Conservation (phyloP, 164 flowering plant genomes). For the Stephania yunnanensis region DNA sequence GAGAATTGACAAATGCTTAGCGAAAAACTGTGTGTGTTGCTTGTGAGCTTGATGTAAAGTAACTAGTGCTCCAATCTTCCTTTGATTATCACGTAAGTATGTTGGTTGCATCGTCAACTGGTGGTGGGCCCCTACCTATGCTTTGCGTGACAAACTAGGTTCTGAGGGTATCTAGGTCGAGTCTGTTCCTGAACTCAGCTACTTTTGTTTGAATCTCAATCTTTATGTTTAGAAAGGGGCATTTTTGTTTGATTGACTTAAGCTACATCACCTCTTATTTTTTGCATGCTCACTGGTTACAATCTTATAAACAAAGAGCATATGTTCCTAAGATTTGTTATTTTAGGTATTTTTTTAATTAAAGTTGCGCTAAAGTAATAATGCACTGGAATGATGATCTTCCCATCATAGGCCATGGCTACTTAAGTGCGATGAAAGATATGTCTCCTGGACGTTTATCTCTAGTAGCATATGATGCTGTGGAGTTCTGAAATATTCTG, state of each 20-base stretch:
- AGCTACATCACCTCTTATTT: too few species aligned
- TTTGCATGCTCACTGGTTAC: background rate
- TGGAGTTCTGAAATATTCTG: background rate
- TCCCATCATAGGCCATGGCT: too few species aligned
- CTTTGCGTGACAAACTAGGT: background rate
- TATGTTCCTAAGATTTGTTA: too few species aligned
- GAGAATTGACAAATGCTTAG: background rate
- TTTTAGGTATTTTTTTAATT: too few species aligned
- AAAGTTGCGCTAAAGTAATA: too few species aligned
- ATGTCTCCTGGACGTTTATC: background rate
- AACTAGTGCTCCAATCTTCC: too few species aligned
- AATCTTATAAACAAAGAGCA: too few species aligned
- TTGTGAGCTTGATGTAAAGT: background rate
- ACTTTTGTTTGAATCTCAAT: background rate
- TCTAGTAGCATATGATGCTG: background rate
- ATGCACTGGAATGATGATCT: too few species aligned
- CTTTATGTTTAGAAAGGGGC: too few species aligned
- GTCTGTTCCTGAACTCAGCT: background rate
- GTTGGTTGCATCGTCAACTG: background rate
- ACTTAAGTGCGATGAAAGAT: too few species aligned
- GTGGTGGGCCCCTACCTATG: background rate
- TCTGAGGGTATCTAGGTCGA: background rate
- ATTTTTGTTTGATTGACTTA: too few species aligned
- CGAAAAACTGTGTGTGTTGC: background rate
- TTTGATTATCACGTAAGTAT: background rate